Base-by-base conservation (phyloP, 345 rosid species). In the Erodium maritimum region DNA sequence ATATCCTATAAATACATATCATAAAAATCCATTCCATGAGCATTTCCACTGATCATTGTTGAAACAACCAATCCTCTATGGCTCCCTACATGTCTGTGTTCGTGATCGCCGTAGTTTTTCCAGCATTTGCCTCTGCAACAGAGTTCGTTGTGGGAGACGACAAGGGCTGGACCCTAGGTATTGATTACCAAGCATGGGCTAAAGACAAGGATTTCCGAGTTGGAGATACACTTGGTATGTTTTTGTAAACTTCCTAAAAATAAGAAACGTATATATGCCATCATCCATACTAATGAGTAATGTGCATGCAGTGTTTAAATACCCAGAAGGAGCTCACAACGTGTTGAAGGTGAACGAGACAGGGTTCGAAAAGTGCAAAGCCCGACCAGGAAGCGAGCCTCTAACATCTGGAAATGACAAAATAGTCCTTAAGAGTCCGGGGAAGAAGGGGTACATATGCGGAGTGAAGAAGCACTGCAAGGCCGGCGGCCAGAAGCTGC, bases 331-430 rank as follows among this genome's bases (percentile, higher is more conserved):
- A 16, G 61, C 14, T 8, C 73, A 67, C 60, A 64, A 59, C 17
- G 75, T 75, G 65, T 54, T 61, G 18, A 58, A 56, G 34, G 73
- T 67, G 68, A 64, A 75, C 11, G 79, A 65, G 56, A 64, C 70
- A 5, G 62, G 22, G 16, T 70, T 70, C 54, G 59, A 51, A 18
- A 59, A 51, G 16, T 71, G 79, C 46, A 46, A 3, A 0, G 53
- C 5, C 5, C 79, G 73, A 1, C 63, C 50, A 5, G 0, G 4
- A 54, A 50, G 6, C 1, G 56, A 12, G 51, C 50, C 64, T 1
- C 24, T 59, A 7, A 59, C 29, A 17, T 23, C 13, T 5, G 64
- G 69, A 46, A 20, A 66, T 22, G 69, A 66, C n/a, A 21, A 5
- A 1, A 60, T 66, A 37, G 60, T 46, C 4, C 60, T 66, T 50